Percentiles rank a stretch among this genome's conserved stretches.
Conservation (phyloP, 2,329 filamentous ascomycete genomes). For the Nakataea oryzae region DNA sequence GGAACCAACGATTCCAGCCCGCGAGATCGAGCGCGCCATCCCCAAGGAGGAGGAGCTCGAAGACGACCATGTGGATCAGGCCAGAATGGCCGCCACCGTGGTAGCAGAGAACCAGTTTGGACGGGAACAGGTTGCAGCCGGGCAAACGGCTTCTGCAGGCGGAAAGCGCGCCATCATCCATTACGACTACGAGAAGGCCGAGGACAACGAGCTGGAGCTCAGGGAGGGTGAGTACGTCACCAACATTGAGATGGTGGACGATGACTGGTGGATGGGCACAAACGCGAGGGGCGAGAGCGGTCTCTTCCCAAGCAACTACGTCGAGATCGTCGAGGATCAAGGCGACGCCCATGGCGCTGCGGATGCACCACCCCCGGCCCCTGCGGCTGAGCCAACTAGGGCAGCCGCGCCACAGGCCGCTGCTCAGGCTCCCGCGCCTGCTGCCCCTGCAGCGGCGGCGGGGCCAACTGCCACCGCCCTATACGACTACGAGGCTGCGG, state of each 20-base stretch:
- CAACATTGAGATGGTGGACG: conserved; percentile 94
- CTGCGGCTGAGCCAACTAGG: conserved; percentile 12
- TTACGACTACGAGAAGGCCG: conserved; percentile 95
- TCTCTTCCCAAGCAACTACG: conserved; percentile 95
- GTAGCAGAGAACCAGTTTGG: conserved; percentile 37
- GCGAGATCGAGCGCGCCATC: conserved; percentile 50
- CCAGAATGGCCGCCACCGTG: conserved; percentile 48
- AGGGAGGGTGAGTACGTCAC: conserved; percentile 79
- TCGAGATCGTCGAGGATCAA: conserved; percentile 67
- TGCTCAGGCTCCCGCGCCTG: conserved; percentile 24
- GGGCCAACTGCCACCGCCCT: conserved; percentile 70
- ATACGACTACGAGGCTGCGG: conserved; percentile 94
- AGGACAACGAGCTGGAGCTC: conserved; percentile 92
- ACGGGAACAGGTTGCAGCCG: conserved; percentile 22
- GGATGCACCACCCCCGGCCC: conserved; percentile 17
- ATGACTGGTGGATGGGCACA: conserved; percentile 97
- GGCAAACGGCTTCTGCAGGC: conserved; percentile 16
- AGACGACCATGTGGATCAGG: conserved; percentile 49
- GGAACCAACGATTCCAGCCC: conserved; percentile 37
- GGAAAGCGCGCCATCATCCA: conserved; percentile 70
- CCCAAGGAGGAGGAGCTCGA: conserved; percentile 54
- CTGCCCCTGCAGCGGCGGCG: conserved; percentile 19
- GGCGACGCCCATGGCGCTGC: conserved; percentile 14
- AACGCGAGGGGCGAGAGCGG: conserved; percentile 77
- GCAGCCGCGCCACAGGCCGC: conserved; percentile 8